Base-by-base conservation (phyloP, 805 yeast genomes). In the Nakazawaea ishiwadae region DNA sequence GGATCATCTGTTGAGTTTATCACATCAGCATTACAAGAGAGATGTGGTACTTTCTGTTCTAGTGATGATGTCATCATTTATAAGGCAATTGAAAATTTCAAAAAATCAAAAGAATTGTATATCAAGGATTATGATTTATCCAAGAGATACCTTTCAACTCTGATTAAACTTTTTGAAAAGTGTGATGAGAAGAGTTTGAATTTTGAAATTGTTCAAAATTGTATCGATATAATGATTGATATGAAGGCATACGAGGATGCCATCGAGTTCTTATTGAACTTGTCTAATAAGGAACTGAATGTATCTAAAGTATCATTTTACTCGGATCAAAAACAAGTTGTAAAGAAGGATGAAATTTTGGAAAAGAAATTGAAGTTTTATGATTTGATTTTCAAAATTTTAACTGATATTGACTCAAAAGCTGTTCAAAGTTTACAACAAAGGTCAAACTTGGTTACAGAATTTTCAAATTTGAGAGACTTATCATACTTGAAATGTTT, bases 1-100 rank as follows among this genome's bases (percentile, higher is more conserved):
- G 98, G 99, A n/a, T 91, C 87, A 4, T 84, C 96, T 0, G 91
- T 93, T 34, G 98, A 91, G 56, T 70, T 83, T 44, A 86, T 91
- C 39, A 95, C 97, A 1, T 79, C 81, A 27, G 79, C 90, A 1
- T 66, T 93, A 39, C 96, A 93, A 61, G 95, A 87, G 41, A 81
- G 91, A 45, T 93, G 99, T 68, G 95, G 96, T 1, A 80, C 96
- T 0, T 93, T 89, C 62, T 93, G 98, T 55, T 87, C 97, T 0
- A 79, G 95, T 12, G 87, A 84, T 50, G 99, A 93, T 61, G 96
- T 93, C 20, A 73, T 89, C 45, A 86, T 93, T 11, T 93, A 90
- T 69, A 84, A 91, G 60, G 98, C 97, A 0, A 80, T 89, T 51
- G 99, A 93, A 59, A 89, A 84, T 58, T 69, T 93, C 52, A 84